Percentiles rank a stretch among this genome's conserved stretches.
These are phyloP conservation scores for Penicillium longicatenatum DNA, from an alignment of 495 filamentous ascomycete genomes.

Conservation along the genomic window DNA sequence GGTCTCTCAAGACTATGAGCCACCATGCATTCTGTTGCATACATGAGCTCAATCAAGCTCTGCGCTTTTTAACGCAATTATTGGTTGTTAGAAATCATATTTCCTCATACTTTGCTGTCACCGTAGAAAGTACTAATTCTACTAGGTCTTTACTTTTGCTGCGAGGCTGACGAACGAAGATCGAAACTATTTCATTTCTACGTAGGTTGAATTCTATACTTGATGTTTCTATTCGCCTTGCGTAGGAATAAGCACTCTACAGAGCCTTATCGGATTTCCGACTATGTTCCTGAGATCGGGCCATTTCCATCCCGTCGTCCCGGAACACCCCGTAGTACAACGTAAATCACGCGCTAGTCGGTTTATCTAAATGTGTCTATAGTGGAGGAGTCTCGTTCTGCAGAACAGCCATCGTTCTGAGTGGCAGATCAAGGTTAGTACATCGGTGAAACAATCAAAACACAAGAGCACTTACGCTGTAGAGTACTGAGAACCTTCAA, in stretches of 20 bases:
- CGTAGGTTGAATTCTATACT: no score
- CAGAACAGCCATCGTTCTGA: not conserved
- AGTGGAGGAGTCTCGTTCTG: not conserved
- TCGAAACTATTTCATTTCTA: no score
- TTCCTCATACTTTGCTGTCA: no score
- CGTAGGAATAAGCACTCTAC: not conserved
- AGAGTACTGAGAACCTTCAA: slow-evolving; percentile 16
- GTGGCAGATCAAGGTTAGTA: not conserved
- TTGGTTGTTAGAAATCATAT: no score
- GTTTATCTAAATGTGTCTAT: no score
- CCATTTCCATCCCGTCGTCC: not conserved
- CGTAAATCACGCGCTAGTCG: not conserved
- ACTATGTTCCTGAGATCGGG: not conserved
- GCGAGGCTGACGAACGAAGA: no score
- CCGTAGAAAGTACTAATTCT: no score
- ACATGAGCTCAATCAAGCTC: no score
- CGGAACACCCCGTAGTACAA: not conserved
- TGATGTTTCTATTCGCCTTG: no score
- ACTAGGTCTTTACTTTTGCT: no score
- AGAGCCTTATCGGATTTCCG: not conserved
- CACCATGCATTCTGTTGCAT: not conserved
- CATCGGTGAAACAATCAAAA: not conserved
- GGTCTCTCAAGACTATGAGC: not conserved
- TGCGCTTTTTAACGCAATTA: no score
- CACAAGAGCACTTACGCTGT: not conserved